phyloP scores from a whole-genome alignment of 805 yeast genomes.

The Saccharomycopsis sp. region DNA sequence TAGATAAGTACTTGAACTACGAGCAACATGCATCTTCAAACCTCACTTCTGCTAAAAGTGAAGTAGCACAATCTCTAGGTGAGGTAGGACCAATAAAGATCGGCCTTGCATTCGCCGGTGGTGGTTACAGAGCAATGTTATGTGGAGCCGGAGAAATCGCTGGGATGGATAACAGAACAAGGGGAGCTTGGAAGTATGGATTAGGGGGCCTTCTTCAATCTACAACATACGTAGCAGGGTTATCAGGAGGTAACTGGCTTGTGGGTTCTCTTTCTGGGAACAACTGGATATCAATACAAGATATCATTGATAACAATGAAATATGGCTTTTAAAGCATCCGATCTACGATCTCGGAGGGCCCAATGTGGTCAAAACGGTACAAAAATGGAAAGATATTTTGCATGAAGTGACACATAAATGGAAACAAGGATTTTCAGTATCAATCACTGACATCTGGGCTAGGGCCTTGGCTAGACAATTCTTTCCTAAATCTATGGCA shows the following conservation, averaged over 20 bases:
- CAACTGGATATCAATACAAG: conserved; percentile 65
- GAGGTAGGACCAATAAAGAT: conserved; percentile 31
- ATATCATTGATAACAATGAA: conserved; percentile 35
- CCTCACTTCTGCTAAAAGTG: background rate
- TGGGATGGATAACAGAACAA: conserved; percentile 69
- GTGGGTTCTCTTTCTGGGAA: conserved; percentile 60
- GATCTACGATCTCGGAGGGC: conserved; percentile 56
- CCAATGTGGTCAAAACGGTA: conserved; percentile 47
- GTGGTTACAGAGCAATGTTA: conserved; percentile 87
- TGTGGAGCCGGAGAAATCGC: conserved; percentile 77
- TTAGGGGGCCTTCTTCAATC: conserved; percentile 70
- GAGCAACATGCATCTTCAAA: background rate
- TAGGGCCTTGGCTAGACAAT: conserved; percentile 62
- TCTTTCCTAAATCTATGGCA: conserved; percentile 54
- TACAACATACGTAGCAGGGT: conserved; percentile 63
- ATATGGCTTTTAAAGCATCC: conserved; percentile 65
- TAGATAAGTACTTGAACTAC: conserved; percentile 3
- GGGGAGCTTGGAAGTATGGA: conserved; percentile 43
- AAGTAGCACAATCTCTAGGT: background rate
- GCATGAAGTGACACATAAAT: conserved; percentile 45
- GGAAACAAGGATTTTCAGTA: conserved; percentile 56
- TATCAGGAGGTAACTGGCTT: conserved; percentile 83
- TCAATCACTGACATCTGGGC: conserved; percentile 77
- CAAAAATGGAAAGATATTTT: conserved; percentile 49
- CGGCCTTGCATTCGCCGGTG: conserved; percentile 68